Base-by-base conservation (phyloP, 257 asterid genomes). In the Rhazya stricta region DNA sequence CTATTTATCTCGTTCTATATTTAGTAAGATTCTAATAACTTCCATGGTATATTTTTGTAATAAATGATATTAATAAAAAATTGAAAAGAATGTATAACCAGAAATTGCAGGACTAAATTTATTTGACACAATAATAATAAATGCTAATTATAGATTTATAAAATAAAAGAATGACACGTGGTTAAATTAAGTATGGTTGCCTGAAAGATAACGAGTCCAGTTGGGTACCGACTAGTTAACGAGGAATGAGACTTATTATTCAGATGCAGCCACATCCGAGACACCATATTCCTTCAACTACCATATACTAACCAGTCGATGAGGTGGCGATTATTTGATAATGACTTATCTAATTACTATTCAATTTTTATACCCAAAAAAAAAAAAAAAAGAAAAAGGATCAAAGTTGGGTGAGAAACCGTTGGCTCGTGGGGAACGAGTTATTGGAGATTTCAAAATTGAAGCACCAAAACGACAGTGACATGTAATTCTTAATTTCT, bases 171-270 rank as follows among this genome's bases (percentile, higher is more conserved):
- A 79, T 69, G 71, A 73, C 74, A 68, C 70, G 77, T 80, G 57
- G 57, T 5, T 43, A 45, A 2, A 6, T 25, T 32, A n/a, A 66
- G 19, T 45, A 54, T 63, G 67, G 42, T 29, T 4, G 34, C 42
- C 30, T 43, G 10, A 2, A 25, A 50, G 15, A 6, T 6, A 56
- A 71, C 39, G 66, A 9, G 19, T 27, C 63, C 29, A 1, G 75
- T 71, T 65, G 43, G 75, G 72, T 65, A 32, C 84, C 81, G 79
- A 77, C 84, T 69, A 15, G 51, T 69, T 18, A 69, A 79, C 79
- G 6, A 32, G 54, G 68, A 73, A 72, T 57, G 41, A 25, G 77
- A 76, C 69, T 45, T n/a, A n/a, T n/a, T n/a, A 46, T 4, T 41
- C 29, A 34, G 56, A 19, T 46, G 72, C 65, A 25, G 67, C 56